Percentiles rank a stretch among this genome's conserved stretches.
Evolutionary conservation across 2,329 filamentous ascomycete genomes (phyloP).

Genomic region (Colletotrichum sp.): DNA sequence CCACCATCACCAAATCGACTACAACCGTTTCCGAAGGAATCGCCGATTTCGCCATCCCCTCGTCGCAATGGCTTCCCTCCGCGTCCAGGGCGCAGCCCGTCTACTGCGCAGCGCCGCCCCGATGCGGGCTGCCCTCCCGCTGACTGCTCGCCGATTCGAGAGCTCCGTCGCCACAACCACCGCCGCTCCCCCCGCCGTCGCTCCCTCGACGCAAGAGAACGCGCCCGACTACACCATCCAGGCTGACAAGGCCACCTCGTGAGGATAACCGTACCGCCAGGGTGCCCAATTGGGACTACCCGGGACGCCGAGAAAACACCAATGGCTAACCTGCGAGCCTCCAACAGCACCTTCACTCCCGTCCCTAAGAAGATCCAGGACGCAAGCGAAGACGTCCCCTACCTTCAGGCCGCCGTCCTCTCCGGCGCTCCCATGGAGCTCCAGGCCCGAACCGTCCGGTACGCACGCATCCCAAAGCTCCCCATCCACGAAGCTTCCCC

Average conservation of each 20-base stretch:
- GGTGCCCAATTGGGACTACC: not conserved
- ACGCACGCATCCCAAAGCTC: constrained; percentile 34
- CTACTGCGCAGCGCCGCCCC: constrained; percentile 53
- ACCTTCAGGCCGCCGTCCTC: constrained; percentile 81
- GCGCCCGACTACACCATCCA: constrained; percentile 82
- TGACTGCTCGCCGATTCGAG: constrained; percentile 58
- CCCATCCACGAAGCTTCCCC: not conserved
- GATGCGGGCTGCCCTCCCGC: constrained; percentile 41
- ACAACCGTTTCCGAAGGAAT: not conserved
- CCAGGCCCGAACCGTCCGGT: constrained; percentile 94
- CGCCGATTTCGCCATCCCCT: not conserved
- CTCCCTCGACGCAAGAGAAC: constrained; percentile 56
- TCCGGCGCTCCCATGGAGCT: constrained; percentile 94
- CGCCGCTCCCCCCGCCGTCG: constrained; percentile 28
- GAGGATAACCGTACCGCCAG: constrained; percentile 29
- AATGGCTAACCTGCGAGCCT: constrained; percentile 10
- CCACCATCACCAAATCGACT: constrained; percentile 14
- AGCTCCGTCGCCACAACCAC: constrained; percentile 52
- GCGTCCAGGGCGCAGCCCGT: constrained; percentile 57
- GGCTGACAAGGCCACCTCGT: constrained; percentile 92
- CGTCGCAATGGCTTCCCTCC: constrained; percentile 68
- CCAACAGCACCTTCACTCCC: constrained; percentile 80
- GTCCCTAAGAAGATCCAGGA: constrained; percentile 90
- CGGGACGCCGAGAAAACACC: not conserved
- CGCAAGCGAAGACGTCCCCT: constrained; percentile 80